Evolutionary conservation across 257 asterid genomes (phyloP).

Genomic region (Capsicum rhomboideum): DNA sequence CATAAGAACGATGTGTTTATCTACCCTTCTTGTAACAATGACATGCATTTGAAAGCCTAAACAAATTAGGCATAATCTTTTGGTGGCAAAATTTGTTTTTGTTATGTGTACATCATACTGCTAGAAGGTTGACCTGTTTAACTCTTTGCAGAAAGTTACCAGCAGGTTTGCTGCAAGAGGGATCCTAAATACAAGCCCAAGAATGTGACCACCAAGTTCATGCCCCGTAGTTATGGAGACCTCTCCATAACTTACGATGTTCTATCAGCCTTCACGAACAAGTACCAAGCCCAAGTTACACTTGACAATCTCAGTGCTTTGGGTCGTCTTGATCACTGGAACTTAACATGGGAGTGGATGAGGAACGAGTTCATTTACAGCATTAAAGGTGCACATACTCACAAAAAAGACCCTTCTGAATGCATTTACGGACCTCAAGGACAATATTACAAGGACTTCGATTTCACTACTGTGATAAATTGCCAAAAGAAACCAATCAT

Average conservation of each 20-base stretch:
- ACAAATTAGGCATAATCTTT: neutral
- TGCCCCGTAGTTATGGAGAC: slow-evolving; percentile 52
- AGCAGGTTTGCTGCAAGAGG: slow-evolving; percentile 66
- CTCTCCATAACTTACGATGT: slow-evolving; percentile 73
- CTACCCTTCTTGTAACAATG: neutral
- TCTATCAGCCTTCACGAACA: slow-evolving; percentile 48
- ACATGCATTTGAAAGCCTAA: no score
- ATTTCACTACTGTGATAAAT: slow-evolving; percentile 61
- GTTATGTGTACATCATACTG: neutral
- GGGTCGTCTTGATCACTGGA: slow-evolving; percentile 94
- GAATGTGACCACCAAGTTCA: slow-evolving; percentile 31
- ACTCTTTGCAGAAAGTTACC: slow-evolving; percentile 37
- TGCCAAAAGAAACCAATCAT: slow-evolving; percentile 65
- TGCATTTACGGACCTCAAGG: slow-evolving; percentile 92
- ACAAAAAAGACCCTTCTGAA: slow-evolving; percentile 53
- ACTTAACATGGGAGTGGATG: slow-evolving; percentile 97
- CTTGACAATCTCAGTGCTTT: slow-evolving; percentile 76
- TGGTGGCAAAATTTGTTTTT: neutral
- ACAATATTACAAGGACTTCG: slow-evolving; percentile 57
- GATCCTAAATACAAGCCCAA: slow-evolving; percentile 69
- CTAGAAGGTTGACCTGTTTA: neutral
- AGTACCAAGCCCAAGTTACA: slow-evolving; percentile 72
- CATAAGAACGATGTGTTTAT: neutral
- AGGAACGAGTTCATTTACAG: slow-evolving; percentile 72
- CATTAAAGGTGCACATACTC: slow-evolving; percentile 82